Evolutionary conservation across 225 moss, liverwort and hornwort genomes (phyloP).

Genomic region (Pseudoscleropodium purum): DNA sequence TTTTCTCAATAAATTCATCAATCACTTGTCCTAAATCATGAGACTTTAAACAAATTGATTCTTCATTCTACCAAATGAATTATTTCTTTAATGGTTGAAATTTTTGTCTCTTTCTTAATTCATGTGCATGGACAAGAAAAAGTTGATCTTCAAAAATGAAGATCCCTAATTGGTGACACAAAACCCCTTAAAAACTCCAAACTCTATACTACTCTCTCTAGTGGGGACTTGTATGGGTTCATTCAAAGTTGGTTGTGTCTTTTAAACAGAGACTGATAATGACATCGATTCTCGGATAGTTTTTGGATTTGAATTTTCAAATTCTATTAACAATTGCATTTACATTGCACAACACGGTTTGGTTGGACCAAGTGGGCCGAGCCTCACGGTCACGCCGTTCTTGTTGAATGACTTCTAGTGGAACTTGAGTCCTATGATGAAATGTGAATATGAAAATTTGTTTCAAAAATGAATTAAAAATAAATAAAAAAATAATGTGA

Average conservation of each 20-base stretch:
- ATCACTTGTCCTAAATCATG: not conserved
- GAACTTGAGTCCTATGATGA: not conserved
- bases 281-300: fast-evolving
- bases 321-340: not conserved
- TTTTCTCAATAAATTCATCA: too few relatives aligned
- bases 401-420: not conserved
- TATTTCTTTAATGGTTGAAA: not conserved
- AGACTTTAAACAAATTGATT: not conserved
- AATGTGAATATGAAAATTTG: not conserved
- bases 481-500: too few relatives aligned
- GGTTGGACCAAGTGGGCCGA: not conserved
- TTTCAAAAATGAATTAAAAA: too few relatives aligned
- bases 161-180: fast-evolving
- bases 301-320: not conserved
- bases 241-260: not conserved
- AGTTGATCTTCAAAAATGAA: not conserved
- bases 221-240: not conserved
- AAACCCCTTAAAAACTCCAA: not conserved
- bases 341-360: not conserved
- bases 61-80: not conserved
- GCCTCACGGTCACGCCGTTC: not conserved
- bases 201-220: not conserved
- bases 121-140: too few relatives aligned
- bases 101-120: not conserved
- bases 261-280: fast-evolving